These are phyloP conservation scores for Paramecium bursaria DNA, from an alignment of 73 alveolate genomes.

Conservation along the genomic window DNA sequence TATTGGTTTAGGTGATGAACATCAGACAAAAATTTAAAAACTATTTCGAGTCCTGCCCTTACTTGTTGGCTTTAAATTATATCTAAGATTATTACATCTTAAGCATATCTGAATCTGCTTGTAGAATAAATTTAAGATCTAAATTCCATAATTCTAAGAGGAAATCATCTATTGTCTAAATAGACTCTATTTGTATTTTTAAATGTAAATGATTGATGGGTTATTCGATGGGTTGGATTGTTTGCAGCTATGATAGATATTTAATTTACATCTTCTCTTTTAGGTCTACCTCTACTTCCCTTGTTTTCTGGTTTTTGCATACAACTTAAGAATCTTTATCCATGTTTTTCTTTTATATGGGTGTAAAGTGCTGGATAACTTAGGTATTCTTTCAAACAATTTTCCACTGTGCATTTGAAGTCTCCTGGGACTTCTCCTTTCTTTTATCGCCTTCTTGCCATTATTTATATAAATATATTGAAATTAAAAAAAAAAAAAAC, in stretches of 20 bases:
- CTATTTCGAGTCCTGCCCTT: background rate
- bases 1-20: background rate
- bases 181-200: conserved; percentile 20
- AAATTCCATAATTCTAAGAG: conserved; percentile 6
- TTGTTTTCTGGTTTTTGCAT: conserved; percentile 9
- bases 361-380: conserved; percentile 99
- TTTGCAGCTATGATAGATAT: background rate
- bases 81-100: background rate
- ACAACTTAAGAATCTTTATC: conserved; percentile 1
- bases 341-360: conserved; percentile 85
- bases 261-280: conserved; percentile 39
- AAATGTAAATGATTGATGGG: background rate
- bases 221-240: background rate
- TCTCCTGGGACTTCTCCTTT: conserved; percentile 54
- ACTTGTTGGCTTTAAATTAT: background rate
- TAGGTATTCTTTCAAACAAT: conserved; percentile 95
- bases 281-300: conserved; percentile 57
- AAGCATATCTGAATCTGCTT: conserved; percentile 13
- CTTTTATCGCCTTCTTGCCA: conserved; percentile 18
- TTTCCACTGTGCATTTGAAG: conserved; percentile 10
- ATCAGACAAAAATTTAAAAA: background rate
- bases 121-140: background rate
- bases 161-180: conserved; percentile 22
- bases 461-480: no score
- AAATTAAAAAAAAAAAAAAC: no score